Percentiles rank a stretch among this genome's conserved stretches.
phyloP scores from a whole-genome alignment of 306 rosid species.

The Begonia masoniana region DNA sequence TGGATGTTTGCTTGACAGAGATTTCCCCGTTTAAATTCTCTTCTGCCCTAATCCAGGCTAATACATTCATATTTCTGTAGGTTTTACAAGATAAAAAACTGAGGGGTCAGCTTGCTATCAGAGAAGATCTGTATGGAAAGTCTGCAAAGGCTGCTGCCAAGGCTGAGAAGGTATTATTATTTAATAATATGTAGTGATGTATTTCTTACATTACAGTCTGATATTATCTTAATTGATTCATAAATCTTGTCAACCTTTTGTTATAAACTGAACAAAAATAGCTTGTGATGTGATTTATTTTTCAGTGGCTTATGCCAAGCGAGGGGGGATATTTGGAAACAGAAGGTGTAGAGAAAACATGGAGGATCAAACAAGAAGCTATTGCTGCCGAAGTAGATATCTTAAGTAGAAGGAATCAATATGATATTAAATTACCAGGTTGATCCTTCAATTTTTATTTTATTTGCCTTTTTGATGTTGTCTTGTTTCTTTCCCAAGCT shows the following conservation, averaged over 20 bases:
- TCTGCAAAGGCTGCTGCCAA: constrained; percentile 73
- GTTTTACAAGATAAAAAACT: constrained; percentile 59
- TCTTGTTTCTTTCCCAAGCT: not conserved
- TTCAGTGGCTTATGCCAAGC: constrained; percentile 81
- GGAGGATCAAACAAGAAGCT: constrained; percentile 59
- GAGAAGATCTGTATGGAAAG: constrained; percentile 45
- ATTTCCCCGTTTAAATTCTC: not conserved
- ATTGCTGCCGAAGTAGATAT: constrained; percentile 59
- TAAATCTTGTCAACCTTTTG: not conserved
- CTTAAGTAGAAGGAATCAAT: constrained; percentile 49
- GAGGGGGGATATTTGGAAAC: constrained; percentile 73
- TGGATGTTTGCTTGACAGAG: constrained; percentile 1
- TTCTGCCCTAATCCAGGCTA: constrained; percentile 1
- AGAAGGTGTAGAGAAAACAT: constrained; percentile 80
- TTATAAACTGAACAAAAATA: not conserved
- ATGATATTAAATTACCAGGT: constrained; percentile 76
- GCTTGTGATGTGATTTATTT: not conserved
- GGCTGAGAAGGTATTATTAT: constrained; percentile 49
- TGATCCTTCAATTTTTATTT: constrained; percentile 9
- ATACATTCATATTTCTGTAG: constrained; percentile 19
- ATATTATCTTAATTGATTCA: not conserved
- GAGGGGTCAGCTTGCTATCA: constrained; percentile 51
- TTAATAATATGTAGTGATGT: not conserved
- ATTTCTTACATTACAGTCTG: not conserved
- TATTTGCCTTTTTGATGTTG: constrained; percentile 3